Percentiles rank a stretch among this genome's conserved stretches.
Conservation (phyloP, 2,329 filamentous ascomycete genomes). For the Stemphylium vesicarium region DNA sequence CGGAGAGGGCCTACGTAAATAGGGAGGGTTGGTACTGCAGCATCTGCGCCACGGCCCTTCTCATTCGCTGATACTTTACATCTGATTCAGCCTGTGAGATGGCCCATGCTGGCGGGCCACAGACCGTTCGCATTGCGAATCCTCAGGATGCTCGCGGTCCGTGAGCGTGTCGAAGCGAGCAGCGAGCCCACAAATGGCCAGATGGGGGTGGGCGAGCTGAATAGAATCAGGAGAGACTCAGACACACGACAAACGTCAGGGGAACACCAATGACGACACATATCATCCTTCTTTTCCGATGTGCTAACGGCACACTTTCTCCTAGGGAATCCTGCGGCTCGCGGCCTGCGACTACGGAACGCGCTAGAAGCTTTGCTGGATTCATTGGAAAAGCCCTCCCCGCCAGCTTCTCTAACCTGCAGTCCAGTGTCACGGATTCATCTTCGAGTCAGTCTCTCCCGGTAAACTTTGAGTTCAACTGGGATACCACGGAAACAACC, state of each 20-base stretch:
- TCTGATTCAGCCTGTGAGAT: constrained; percentile 6
- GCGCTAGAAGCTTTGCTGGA: constrained; percentile 31
- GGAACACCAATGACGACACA: neutral
- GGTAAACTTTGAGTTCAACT: constrained; percentile 21
- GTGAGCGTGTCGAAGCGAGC: constrained; percentile 15
- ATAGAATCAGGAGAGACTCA: constrained; percentile 15
- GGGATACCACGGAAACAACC: constrained; percentile 14
- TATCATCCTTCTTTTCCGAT: too few relatives aligned
- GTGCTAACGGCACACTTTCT: constrained; percentile 9
- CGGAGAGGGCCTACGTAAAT: constrained; percentile 21
- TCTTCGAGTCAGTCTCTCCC: constrained; percentile 22
- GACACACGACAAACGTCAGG: constrained; percentile 3
- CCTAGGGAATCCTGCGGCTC: constrained; percentile 1
- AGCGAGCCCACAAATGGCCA: constrained; percentile 4
- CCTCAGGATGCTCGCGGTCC: constrained; percentile 8
- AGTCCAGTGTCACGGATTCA: constrained; percentile 14
- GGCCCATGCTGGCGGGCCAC: constrained; percentile 24
- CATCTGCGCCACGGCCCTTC: constrained; percentile 19
- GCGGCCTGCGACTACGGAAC: constrained; percentile 18
- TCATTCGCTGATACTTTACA: constrained; percentile 29
- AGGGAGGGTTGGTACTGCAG: constrained; percentile 26
- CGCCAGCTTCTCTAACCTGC: constrained; percentile 9
- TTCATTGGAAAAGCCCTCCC: constrained; percentile 12
- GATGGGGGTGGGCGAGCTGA: constrained; percentile 6
- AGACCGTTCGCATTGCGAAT: constrained; percentile 27